Conservation (phyloP, 805 yeast genomes). For the Dipodascus geniculatus region DNA sequence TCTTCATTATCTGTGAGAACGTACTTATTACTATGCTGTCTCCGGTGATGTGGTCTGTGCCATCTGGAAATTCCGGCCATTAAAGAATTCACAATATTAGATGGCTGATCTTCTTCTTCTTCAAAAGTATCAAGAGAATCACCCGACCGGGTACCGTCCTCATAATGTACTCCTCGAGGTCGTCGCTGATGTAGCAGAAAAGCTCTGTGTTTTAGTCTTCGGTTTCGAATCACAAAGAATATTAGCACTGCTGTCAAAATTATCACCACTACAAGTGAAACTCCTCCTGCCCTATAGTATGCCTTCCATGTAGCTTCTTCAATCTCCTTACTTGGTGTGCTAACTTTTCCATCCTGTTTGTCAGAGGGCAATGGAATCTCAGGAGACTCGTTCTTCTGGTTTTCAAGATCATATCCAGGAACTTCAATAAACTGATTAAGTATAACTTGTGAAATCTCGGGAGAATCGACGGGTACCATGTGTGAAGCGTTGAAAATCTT, state of each 20-base stretch:
- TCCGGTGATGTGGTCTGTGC: constrained; percentile 1
- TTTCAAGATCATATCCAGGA: constrained; percentile 6
- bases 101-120: constrained; percentile 3
- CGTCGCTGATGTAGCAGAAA: constrained; percentile 9
- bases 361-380: background rate
- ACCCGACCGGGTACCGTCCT: constrained; percentile 5
- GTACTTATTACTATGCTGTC: constrained; percentile 7
- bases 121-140: constrained; percentile 7
- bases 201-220: constrained; percentile 4
- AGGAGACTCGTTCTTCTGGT: constrained; percentile 6
- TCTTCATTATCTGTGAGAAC: constrained; percentile 12
- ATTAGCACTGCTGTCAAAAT: constrained; percentile 12
- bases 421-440: constrained; percentile 36
- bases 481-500: constrained; percentile 71
- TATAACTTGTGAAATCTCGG: constrained; percentile 57
- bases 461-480: constrained; percentile 85
- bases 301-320: constrained; percentile 26
- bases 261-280: constrained; percentile 26
- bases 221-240: constrained; percentile 4
- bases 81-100: background rate
- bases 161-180: constrained; percentile 12
- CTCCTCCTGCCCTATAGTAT: constrained; percentile 27
- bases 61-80: background rate
- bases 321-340: constrained; percentile 5
- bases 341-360: background rate